Conservation (phyloP, 2,329 filamentous ascomycete genomes). For the Sclerotiophoma versabilis region DNA sequence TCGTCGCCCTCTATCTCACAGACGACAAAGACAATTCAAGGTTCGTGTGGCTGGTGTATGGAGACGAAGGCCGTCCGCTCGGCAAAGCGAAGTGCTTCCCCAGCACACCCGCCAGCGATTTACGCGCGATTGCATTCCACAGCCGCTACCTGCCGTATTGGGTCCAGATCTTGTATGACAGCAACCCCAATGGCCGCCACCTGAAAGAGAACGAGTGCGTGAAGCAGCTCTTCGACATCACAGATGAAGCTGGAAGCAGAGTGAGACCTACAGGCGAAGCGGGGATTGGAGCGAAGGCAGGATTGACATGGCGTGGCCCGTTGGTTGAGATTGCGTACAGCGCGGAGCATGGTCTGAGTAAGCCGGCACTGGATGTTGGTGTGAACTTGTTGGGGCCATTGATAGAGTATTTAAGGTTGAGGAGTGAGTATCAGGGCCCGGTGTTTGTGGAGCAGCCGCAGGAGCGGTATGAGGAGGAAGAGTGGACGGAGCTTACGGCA, state of each 20-base stretch:
- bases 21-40: neutral
- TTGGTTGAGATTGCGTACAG: slow-evolving; percentile 19
- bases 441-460: slow-evolving; percentile 27
- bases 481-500: slow-evolving; percentile 5
- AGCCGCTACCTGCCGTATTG: slow-evolving; percentile 14
- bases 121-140: slow-evolving; percentile 22
- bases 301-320: slow-evolving; percentile 5
- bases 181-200: slow-evolving; percentile 3
- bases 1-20: slow-evolving; percentile 13
- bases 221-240: neutral
- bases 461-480: slow-evolving; percentile 9
- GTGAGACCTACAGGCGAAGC: neutral
- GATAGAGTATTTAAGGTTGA: slow-evolving; percentile 20
- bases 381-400: slow-evolving; percentile 8
- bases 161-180: slow-evolving; percentile 22
- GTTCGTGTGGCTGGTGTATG: slow-evolving; percentile 11
- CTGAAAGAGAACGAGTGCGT: slow-evolving; percentile 1
- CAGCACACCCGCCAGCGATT: neutral
- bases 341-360: slow-evolving; percentile 14
- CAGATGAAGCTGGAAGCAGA: neutral
- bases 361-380: slow-evolving; percentile 18
- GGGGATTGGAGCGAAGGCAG: no score
- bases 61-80: neutral
- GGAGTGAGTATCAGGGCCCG: slow-evolving; percentile 18
- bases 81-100: slow-evolving; percentile 12